A percentile compares a stretch with the other conserved stretches of the same genome.
These are phyloP conservation scores for Leccinum variicolor DNA, from an alignment of 768 basidiomycete species.

Conservation along the genomic window DNA sequence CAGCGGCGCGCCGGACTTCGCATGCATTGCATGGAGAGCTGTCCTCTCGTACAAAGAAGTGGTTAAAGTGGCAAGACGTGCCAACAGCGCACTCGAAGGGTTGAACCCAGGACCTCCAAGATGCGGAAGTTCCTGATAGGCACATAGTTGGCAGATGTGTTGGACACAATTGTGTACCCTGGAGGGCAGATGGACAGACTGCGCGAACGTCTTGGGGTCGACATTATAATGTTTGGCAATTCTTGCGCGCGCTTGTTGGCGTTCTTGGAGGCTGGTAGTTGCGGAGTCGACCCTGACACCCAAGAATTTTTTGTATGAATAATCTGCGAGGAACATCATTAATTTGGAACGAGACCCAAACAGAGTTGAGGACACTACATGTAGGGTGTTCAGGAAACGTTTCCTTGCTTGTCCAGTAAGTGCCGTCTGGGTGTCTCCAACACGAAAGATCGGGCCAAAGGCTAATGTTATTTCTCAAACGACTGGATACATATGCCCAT, in stretches of 20 bases:
- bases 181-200: background rate
- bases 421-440: background rate
- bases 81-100: slow-evolving; percentile 25
- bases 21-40: slow-evolving; percentile 25
- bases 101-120: slow-evolving; percentile 22
- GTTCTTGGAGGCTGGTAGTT: slow-evolving; percentile 6
- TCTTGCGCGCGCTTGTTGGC: slow-evolving; percentile 17
- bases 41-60: slow-evolving; percentile 24
- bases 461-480: background rate
- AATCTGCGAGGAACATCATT: slow-evolving; percentile 12
- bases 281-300: slow-evolving; percentile 26
- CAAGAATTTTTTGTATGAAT: slow-evolving; percentile 24
- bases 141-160: slow-evolving; percentile 11
- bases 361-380: slow-evolving; percentile 9
- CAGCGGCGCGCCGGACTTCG: slow-evolving; percentile 11
- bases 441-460: too few species aligned
- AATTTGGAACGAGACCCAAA: background rate
- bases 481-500: background rate
- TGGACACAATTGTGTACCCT: slow-evolving; percentile 18
- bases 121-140: slow-evolving; percentile 22
- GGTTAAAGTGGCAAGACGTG: slow-evolving; percentile 22
- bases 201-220: slow-evolving; percentile 16
- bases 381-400: slow-evolving; percentile 24
- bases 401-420: slow-evolving; percentile 24
- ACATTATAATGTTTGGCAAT: slow-evolving; percentile 24